Evolutionary conservation across 495 filamentous ascomycete species (phyloP), one percentile per base, ranked within the genome.

Genomic region (Aspergillus saccharolyticus): DNA sequence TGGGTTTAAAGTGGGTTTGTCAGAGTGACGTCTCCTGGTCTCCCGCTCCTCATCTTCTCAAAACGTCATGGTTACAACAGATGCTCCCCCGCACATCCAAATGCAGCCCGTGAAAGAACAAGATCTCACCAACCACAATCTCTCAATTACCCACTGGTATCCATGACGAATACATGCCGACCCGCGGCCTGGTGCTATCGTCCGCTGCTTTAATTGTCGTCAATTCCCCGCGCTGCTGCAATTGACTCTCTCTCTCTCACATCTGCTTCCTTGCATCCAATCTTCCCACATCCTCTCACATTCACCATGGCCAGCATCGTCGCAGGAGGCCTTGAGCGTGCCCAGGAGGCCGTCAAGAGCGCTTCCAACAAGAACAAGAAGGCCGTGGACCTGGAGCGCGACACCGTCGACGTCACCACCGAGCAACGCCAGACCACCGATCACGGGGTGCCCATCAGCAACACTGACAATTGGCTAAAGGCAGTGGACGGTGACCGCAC

Each of bases 401-500:
- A 76, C 19, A 75, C 64, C 0, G 59, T 70, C 46, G 68, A 77
- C 58, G 55, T 62, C 25, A 50, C 70, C 54, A 59, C 61, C 39
- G 68, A 70, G 17, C 56, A 50, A 19, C 62, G 67, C 4, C 69
- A 89, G 42, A 90, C 88, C 2, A 84, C 84, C 45, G 88, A 91
- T 62, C 85, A 74, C 69, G 89, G 88, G 15, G 80, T 85, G 19
- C 86, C 84, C 70, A 74, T 89, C 58, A 67, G 73, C 39, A 84
- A 81, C 54, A 79, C 80, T 14, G 89, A 91, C 63, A 78, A 89
- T 62, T 91, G 88, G 88, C 72, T 91, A 28, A 83, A 78, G 67
- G 75, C 84, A 19, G 75, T 67, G 42, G 83, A 68, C 51, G 69
- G 80, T 16, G 76, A 85, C 46, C 70, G 83, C 53, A 78, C 74